phyloP scores from a whole-genome alignment of 1,284 basidiomycete species.

The Rhodofomes roseus region DNA sequence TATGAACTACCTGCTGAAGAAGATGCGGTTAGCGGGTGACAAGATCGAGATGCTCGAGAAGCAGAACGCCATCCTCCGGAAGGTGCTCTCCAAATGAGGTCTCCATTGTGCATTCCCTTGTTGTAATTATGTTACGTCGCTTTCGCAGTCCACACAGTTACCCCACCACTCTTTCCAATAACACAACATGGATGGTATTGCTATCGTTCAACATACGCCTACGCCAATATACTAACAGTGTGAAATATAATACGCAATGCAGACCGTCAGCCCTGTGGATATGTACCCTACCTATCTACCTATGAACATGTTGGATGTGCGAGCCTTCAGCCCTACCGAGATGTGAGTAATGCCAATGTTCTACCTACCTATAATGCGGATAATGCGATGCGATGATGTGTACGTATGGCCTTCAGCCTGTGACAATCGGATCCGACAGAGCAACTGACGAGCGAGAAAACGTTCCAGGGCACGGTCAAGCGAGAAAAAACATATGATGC shows the following conservation, averaged over 20 bases:
- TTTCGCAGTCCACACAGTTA: background rate
- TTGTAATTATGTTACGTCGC: background rate
- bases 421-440: constrained; percentile 2
- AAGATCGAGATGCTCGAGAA: constrained; percentile 70
- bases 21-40: constrained; percentile 66
- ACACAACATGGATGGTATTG: background rate
- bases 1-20: constrained; percentile 66
- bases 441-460: constrained; percentile 1
- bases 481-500: background rate
- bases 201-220: background rate
- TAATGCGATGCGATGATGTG: constrained; percentile 1
- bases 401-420: constrained; percentile 8
- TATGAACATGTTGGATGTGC: constrained; percentile 8
- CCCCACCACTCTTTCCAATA: background rate
- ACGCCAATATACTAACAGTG: constrained; percentile 2
- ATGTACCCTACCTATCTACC: constrained; percentile 10
- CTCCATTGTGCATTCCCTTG: background rate
- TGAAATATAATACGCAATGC: constrained; percentile 24
- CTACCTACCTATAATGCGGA: constrained; percentile 6
- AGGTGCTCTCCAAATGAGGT: constrained; percentile 31
- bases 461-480: background rate
- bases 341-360: constrained; percentile 1
- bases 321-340: background rate
- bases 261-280: constrained; percentile 25
- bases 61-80: constrained; percentile 67